Percentiles rank a stretch among this genome's conserved stretches.
These are phyloP conservation scores for Collariella sp. DNA, from an alignment of 495 filamentous ascomycete species.

Conservation along the genomic window DNA sequence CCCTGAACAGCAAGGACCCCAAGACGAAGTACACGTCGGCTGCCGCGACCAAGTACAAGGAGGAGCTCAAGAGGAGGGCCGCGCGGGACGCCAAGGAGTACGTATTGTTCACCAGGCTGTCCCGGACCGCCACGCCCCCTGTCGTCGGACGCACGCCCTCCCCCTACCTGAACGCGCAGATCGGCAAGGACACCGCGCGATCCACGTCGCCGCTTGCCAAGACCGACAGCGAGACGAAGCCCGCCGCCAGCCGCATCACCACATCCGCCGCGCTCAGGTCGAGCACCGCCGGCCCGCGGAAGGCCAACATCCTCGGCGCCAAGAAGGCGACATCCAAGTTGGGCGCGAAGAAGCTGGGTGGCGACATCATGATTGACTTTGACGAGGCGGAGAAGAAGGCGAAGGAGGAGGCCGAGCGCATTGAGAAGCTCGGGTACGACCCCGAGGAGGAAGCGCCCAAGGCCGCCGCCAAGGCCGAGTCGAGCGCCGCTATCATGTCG, in stretches of 20 bases:
- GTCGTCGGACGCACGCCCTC: constrained; percentile 76
- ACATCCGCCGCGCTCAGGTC: constrained; percentile 69
- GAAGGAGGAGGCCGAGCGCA: constrained; percentile 93
- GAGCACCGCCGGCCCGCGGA: constrained; percentile 52
- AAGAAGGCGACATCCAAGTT: constrained; percentile 88
- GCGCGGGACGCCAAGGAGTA: constrained; percentile 75
- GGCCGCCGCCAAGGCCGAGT: constrained; percentile 34
- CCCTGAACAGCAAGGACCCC: constrained; percentile 86
- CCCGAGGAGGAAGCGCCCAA: constrained; percentile 61
- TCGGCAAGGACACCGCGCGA: constrained; percentile 58
- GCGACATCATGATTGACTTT: constrained; percentile 72
- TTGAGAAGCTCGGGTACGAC: constrained; percentile 97
- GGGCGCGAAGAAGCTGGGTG: constrained; percentile 79
- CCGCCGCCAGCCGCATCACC: constrained; percentile 57
- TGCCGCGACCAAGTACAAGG: constrained; percentile 90
- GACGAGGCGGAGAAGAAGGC: constrained; percentile 95
- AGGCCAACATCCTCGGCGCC: constrained; percentile 75
- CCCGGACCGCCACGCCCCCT: constrained; percentile 81
- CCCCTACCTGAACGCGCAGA: constrained; percentile 74
- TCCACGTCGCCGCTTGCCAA: constrained; percentile 73
- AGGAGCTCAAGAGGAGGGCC: constrained; percentile 78
- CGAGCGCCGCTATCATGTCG: constrained; percentile 48
- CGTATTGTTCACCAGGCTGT: too few relatives aligned
- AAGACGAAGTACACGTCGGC: constrained; percentile 94
- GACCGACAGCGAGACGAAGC: constrained; percentile 37